A percentile compares a stretch with the other conserved stretches of the same genome.
Conservation (phyloP, 2,329 filamentous ascomycete species). For the Dactylellina haptotyla region DNA sequence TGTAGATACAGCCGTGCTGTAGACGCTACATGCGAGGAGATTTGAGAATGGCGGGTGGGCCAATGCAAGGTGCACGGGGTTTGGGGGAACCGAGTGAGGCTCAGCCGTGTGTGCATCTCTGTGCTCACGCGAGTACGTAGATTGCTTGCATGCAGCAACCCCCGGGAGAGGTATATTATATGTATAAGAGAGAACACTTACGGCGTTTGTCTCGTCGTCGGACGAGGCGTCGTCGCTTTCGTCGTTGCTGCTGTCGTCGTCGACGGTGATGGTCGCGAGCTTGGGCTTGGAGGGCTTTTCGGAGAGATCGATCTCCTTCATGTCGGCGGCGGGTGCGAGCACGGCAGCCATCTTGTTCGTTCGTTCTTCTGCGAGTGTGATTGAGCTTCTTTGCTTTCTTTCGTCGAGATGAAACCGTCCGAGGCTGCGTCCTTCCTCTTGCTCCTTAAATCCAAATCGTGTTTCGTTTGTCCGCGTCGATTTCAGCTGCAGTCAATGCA, state of each 20-base stretch:
- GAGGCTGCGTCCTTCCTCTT: background rate
- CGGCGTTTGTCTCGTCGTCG: conserved; percentile 13
- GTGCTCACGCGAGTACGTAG: too few relatives aligned
- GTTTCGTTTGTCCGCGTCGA: background rate
- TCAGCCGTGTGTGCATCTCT: too few relatives aligned
- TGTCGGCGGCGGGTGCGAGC: background rate
- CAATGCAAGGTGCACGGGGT: too few relatives aligned
- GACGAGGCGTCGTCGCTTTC: conserved; percentile 6
- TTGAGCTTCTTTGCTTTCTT: background rate
- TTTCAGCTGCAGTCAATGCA: conserved; percentile 8
- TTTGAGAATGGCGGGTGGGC: too few relatives aligned
- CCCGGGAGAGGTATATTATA: too few relatives aligned
- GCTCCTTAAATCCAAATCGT: background rate
- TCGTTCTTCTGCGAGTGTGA: too few relatives aligned
- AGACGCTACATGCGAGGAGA: too few relatives aligned
- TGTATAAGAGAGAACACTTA: conserved; percentile 4
- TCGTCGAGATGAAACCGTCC: too few relatives aligned
- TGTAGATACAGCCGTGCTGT: too few relatives aligned
- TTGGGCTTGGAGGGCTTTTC: conserved; percentile 12
- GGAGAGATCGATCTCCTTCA: conserved; percentile 33
- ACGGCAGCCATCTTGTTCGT: conserved; percentile 36
- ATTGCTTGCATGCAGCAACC: too few relatives aligned
- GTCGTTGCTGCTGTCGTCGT: conserved; percentile 5
- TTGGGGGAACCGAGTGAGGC: too few relatives aligned
- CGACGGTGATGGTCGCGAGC: conserved; percentile 11